Evolutionary conservation across 1,284 basidiomycete species (phyloP).

Genomic region (Ceratobasidium sp.): DNA sequence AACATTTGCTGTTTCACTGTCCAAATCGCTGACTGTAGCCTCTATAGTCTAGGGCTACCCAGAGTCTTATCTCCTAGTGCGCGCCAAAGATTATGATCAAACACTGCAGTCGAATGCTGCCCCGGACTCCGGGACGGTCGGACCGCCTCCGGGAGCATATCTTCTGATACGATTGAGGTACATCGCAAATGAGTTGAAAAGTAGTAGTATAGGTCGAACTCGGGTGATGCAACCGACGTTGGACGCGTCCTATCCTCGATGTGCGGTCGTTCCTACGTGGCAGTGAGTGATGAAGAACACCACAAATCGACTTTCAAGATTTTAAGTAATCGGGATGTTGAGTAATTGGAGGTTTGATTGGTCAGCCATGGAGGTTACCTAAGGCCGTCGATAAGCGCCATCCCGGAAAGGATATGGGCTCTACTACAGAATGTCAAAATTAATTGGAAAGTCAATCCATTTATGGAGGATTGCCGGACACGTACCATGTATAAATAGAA

Average conservation of each 20-base stretch:
- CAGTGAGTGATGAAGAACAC: not conserved
- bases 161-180: constrained; percentile 53
- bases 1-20: constrained; percentile 67
- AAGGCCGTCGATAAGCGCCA: no score
- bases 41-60: constrained; percentile 83
- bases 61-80: constrained; percentile 42
- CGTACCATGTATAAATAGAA: no score
- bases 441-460: no score
- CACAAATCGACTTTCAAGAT: no score
- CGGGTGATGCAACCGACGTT: constrained; percentile 65
- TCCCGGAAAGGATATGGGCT: no score
- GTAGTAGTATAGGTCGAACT: constrained; percentile 82
- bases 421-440: no score
- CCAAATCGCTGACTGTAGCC: constrained; percentile 69
- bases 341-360: no score
- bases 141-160: constrained; percentile 45
- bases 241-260: constrained; percentile 33
- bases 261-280: not conserved
- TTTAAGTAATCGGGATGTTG: no score
- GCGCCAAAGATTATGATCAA: no score
- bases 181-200: constrained; percentile 69
- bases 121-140: constrained; percentile 45
- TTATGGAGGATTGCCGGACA: no score
- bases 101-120: constrained; percentile 12
- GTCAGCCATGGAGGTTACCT: no score